Conservation (phyloP, 129 eudicot species). For the Flaveria ramosissima region DNA sequence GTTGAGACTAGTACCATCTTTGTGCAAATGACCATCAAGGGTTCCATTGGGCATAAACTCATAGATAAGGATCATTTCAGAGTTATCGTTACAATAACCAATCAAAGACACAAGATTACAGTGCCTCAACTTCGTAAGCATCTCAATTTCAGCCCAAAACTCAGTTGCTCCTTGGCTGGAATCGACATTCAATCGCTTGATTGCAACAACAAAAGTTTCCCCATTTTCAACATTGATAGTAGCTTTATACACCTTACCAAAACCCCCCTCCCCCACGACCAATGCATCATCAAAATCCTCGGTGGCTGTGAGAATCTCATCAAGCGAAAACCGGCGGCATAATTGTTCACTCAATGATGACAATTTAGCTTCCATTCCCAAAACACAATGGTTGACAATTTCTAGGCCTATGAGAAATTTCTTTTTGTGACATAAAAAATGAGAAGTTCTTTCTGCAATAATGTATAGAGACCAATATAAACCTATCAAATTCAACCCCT, state of each 20-base stretch:
- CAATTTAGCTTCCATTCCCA: too few species aligned
- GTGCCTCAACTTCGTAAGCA: background rate
- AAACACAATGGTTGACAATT: too few species aligned
- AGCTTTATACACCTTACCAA: slow-evolving; percentile 6
- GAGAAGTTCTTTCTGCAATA: too few species aligned
- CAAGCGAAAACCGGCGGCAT: too few species aligned
- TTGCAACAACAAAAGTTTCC: background rate
- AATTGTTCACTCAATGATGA: too few species aligned
- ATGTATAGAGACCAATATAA: background rate
- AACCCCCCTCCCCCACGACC: background rate
- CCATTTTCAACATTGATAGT: background rate
- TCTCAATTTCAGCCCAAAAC: background rate
- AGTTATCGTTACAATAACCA: slow-evolving; percentile 5
- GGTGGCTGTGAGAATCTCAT: too few species aligned
- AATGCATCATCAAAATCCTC: too few species aligned
- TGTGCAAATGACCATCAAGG: background rate
- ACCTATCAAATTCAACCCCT: background rate
- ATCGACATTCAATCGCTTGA: background rate
- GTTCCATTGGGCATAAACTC: slow-evolving; percentile 2
- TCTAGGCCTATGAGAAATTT: too few species aligned
- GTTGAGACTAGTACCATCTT: background rate
- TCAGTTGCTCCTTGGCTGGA: background rate
- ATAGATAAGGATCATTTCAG: background rate
- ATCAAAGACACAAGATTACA: slow-evolving; percentile 1
- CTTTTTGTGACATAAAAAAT: too few species aligned